A percentile compares a stretch with the other conserved stretches of the same genome.
phyloP scores from a whole-genome alignment of 2,329 filamentous ascomycete genomes.

The Hypoxylon sp. region DNA sequence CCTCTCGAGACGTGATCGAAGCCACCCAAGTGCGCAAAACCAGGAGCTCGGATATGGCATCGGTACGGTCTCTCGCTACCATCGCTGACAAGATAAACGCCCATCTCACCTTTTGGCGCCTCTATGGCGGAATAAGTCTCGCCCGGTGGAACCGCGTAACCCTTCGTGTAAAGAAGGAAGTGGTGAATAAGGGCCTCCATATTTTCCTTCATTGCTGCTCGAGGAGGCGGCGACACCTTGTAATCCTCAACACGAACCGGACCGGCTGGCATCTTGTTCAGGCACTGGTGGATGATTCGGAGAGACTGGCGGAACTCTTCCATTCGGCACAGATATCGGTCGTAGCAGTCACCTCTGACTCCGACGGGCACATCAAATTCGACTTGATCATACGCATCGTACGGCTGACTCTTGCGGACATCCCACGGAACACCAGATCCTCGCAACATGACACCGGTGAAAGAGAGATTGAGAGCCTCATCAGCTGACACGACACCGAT shows the following conservation, averaged over 20 bases:
- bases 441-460: slow-evolving; percentile 97
- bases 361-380: slow-evolving; percentile 98
- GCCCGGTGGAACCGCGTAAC: slow-evolving; percentile 94
- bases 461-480: slow-evolving; percentile 97
- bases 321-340: slow-evolving; percentile 99
- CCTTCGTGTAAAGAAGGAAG: slow-evolving; percentile 98
- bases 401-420: slow-evolving; percentile 94
- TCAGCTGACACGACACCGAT: slow-evolving; percentile 91
- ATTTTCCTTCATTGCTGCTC: slow-evolving; percentile 99
- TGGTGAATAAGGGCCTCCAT: slow-evolving; percentile 99
- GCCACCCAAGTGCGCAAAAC: slow-evolving; percentile 92
- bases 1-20: slow-evolving; percentile 95
- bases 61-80: slow-evolving; percentile 96
- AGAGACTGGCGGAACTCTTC: slow-evolving; percentile 99
- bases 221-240: slow-evolving; percentile 96
- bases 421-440: slow-evolving; percentile 97
- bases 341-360: slow-evolving; percentile 98
- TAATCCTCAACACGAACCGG: slow-evolving; percentile 98
- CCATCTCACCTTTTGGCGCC: slow-evolving; percentile 99
- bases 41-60: slow-evolving; percentile 96
- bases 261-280: slow-evolving; percentile 98
- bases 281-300: slow-evolving; percentile 97
- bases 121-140: slow-evolving; percentile 99
- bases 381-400: slow-evolving; percentile 97
- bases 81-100: slow-evolving; percentile 94